Percentiles rank a stretch among this genome's conserved stretches.
Evolutionary conservation across 352 stramenopile genomes (phyloP).

Genomic region (Phytophthora quininea): DNA sequence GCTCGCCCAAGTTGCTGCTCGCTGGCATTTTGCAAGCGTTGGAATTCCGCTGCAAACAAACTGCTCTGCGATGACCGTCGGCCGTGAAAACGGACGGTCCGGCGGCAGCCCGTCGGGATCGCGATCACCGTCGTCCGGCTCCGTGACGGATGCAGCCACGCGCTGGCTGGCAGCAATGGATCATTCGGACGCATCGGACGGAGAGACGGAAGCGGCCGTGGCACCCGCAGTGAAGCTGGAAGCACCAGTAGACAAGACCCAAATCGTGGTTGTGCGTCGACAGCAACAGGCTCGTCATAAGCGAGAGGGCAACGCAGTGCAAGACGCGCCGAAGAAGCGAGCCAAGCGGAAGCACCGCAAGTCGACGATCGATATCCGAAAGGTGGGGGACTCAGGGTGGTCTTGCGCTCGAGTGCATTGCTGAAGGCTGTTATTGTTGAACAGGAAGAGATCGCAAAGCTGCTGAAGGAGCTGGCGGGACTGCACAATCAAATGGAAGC

Average conservation of each 20-base stretch:
- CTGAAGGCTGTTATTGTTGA: neutral
- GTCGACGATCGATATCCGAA: conserved; percentile 32
- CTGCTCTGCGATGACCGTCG: conserved; percentile 5
- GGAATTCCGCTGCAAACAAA: neutral
- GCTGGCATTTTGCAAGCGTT: neutral
- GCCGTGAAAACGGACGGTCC: neutral
- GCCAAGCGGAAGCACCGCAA: conserved; percentile 30
- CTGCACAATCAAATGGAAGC: conserved; percentile 28
- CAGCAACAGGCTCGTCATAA: conserved; percentile 1
- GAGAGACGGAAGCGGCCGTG: conserved; percentile 9
- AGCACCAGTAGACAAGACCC: neutral
- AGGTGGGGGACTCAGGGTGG: neutral
- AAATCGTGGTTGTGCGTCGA: neutral
- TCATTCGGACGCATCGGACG: conserved; percentile 18
- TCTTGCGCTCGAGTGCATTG: neutral
- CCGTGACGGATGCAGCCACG: conserved; percentile 23
- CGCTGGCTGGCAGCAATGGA: conserved; percentile 31
- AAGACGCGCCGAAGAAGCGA: conserved; percentile 18
- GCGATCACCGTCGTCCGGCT: conserved; percentile 7
- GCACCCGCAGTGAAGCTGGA: conserved; percentile 8
- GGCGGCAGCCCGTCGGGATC: neutral
- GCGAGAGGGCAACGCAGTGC: neutral
- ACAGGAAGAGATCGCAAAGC: conserved; percentile 38
- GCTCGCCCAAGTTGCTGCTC: neutral
- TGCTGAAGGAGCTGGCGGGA: conserved; percentile 29